Conservation (phyloP, 306 rosid genomes). For the Luffa acutangula region DNA sequence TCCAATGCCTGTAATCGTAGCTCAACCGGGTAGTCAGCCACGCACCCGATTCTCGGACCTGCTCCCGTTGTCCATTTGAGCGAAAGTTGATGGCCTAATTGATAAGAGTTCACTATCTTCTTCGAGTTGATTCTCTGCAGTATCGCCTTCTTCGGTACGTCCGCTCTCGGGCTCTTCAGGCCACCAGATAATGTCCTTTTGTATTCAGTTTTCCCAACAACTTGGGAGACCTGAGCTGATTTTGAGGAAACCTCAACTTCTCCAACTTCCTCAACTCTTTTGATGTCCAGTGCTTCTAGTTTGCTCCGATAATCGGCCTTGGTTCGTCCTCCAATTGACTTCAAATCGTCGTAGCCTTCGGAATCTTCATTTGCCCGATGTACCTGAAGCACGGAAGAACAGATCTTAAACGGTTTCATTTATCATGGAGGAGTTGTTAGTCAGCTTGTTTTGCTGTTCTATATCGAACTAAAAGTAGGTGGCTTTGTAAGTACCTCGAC, state of each 20-base stretch:
- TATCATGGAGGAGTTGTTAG: not conserved
- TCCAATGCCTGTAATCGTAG: conserved; percentile 78
- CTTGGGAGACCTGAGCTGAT: conserved; percentile 20
- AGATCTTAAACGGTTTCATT: not conserved
- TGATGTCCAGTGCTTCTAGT: conserved; percentile 9
- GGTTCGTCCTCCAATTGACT: conserved; percentile 6
- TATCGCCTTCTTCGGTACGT: conserved; percentile 59
- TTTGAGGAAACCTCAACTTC: conserved; percentile 26
- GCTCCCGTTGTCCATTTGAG: conserved; percentile 92
- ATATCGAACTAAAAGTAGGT: not conserved
- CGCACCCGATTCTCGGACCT: conserved; percentile 96
- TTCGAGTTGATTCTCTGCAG: conserved; percentile 82
- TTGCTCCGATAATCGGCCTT: not conserved
- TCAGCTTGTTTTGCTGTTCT: not conserved
- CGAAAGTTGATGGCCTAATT: conserved; percentile 67
- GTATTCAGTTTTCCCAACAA: conserved; percentile 21
- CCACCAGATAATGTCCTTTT: conserved; percentile 91
- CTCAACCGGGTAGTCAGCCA: conserved; percentile 78
- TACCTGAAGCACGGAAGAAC: conserved; percentile 25
- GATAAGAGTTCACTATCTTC: conserved; percentile 59
- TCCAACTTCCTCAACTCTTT: conserved; percentile 6
- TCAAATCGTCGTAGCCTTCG: conserved; percentile 38
- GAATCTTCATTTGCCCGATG: conserved; percentile 45
- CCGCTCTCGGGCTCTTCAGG: conserved; percentile 82
- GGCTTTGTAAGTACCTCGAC: conserved; percentile 47